Evolutionary conservation across 1,284 basidiomycete genomes (phyloP), one percentile per base, ranked within the genome.

Genomic region (Ceratobasidium sp.): DNA sequence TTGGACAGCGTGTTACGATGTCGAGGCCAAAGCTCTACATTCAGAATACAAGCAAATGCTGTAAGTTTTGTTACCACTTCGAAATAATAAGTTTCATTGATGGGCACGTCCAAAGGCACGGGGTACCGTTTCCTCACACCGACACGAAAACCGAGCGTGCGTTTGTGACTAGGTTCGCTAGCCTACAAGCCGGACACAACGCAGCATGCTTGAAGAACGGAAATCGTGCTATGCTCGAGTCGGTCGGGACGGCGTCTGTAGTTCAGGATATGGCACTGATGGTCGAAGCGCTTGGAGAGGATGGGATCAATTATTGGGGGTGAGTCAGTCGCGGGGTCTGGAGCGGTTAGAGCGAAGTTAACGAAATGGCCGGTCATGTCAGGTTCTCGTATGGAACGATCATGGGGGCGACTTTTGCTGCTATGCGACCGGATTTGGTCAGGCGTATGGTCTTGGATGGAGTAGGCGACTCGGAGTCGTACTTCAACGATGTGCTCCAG

Each of bases 391-490:
- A 78, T 43, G 77, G 78, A 1, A 78, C 78, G 1, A 76, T 77
- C 35, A 73, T 80, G 4, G 79, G 79, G 7, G 76, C 79, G 1
- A 78, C 77, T 0, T 79, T 80, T 57, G 74, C 76, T 2, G 78
- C 78, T 6, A 79, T 80, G 78, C 77, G 76, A 63, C 79, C 79
- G 0, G 77, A 78, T 13, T 64, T 71, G 1, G 78, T 80, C 8
- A 75, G 74, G n/a, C 74, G 75, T n/a, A 52, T 79, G 71, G 73
- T 78, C 8, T 74, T 78, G 1, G 79, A 80, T 64, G 78, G 78
- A 1, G 77, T 78, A 0, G 62, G 62, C 0, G 72, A 77, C 49
- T 32, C 74, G 1, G 52, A 64, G 9, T 23, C 41, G 0, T 78
- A 78, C 73, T 73, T 70, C 21, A 72, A 57, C 16, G 52, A 76